phyloP scores from a whole-genome alignment of 2,329 filamentous ascomycete genomes.

The Talaromyces sp. region DNA sequence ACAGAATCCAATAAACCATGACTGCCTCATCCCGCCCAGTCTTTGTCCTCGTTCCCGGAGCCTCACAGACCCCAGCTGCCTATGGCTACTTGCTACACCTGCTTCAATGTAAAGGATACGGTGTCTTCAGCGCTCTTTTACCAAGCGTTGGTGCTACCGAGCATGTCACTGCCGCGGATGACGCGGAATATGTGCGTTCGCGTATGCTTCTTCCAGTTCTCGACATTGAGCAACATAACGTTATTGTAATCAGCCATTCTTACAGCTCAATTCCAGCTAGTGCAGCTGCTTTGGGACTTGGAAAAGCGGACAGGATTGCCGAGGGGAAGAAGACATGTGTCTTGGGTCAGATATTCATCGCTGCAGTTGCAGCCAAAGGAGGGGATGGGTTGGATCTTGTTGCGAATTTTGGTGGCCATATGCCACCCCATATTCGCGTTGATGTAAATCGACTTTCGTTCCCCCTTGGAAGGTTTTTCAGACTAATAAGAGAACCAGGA shows the following conservation, averaged over 20 bases:
- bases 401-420: constrained; percentile 15
- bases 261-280: constrained; percentile 8
- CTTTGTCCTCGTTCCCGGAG: constrained; percentile 10
- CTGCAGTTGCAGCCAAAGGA: constrained; percentile 14
- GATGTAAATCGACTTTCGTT: constrained; percentile 9
- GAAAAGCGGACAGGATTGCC: constrained; percentile 8
- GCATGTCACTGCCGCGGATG: background rate
- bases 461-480: no score
- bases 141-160: constrained; percentile 10
- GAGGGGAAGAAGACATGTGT: constrained; percentile 17
- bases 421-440: constrained; percentile 13
- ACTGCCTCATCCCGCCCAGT: background rate
- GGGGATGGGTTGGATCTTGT: constrained; percentile 12
- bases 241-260: constrained; percentile 12
- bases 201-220: constrained; percentile 8
- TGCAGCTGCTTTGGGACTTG: background rate
- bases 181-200: constrained; percentile 10
- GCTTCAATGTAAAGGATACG: constrained; percentile 4
- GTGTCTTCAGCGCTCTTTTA: constrained; percentile 3
- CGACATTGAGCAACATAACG: constrained; percentile 2
- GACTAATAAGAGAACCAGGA: constrained; percentile 1
- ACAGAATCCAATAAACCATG: background rate
- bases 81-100: constrained; percentile 7
- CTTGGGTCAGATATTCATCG: constrained; percentile 20
- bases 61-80: constrained; percentile 1